Evolutionary conservation across 257 asterid genomes (phyloP).

Genomic region (Eucommia ulmoides): DNA sequence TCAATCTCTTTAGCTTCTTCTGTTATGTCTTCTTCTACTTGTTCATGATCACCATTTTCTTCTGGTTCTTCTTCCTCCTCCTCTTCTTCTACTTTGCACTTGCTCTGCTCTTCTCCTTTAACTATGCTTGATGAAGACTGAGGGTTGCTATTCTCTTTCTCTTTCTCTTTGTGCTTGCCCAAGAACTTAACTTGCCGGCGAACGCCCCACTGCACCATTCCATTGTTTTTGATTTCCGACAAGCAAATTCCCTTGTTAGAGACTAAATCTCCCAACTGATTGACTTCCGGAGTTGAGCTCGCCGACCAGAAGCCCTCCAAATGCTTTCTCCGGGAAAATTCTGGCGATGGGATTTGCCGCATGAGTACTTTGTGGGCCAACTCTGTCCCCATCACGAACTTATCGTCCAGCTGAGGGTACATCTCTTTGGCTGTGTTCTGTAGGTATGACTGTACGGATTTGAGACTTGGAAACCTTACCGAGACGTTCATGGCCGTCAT

Average conservation of each 20-base stretch:
- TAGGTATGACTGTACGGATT: slow-evolving; percentile 51
- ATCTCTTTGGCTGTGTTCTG: slow-evolving; percentile 47
- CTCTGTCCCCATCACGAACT: slow-evolving; percentile 56
- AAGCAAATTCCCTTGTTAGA: slow-evolving; percentile 29
- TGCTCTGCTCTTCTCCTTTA: slow-evolving; percentile 22
- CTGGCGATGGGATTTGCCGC: slow-evolving; percentile 35
- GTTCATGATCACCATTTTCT: slow-evolving; percentile 10
- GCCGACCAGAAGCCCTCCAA: slow-evolving; percentile 52
- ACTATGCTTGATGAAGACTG: slow-evolving; percentile 41
- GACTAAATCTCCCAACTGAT: slow-evolving; percentile 10
- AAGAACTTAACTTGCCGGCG: slow-evolving; percentile 70
- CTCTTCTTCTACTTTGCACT: slow-evolving; percentile 10
- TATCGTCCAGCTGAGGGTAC: slow-evolving; percentile 77
- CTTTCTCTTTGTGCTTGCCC: slow-evolving; percentile 49
- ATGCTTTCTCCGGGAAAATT: slow-evolving; percentile 39
- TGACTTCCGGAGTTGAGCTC: slow-evolving; percentile 8
- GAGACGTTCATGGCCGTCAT: slow-evolving; percentile 43
- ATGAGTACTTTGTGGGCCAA: slow-evolving; percentile 52
- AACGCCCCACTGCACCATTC: slow-evolving; percentile 76
- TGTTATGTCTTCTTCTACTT: slow-evolving; percentile 4
- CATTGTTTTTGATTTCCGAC: slow-evolving; percentile 43
- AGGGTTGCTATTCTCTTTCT: slow-evolving; percentile 17
- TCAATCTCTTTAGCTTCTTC: neutral
- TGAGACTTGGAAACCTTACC: slow-evolving; percentile 67
- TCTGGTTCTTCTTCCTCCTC: slow-evolving; percentile 11